phyloP scores from a whole-genome alignment of 306 rosid species.

The Sophora flavescens region DNA sequence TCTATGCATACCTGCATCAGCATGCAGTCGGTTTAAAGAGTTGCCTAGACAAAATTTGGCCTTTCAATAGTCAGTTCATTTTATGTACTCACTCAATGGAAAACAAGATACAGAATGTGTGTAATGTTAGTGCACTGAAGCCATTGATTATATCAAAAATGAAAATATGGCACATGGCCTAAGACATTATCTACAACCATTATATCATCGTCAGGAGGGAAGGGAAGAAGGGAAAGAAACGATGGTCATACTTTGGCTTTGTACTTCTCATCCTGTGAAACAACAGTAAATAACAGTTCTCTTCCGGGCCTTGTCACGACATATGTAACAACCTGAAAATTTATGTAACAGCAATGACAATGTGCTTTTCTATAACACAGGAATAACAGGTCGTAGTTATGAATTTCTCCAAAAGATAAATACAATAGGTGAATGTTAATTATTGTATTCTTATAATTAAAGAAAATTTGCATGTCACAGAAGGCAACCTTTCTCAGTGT shows the following conservation, averaged over 20 bases:
- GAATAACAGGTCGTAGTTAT: conserved; percentile 3
- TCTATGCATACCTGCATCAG: conserved; percentile 85
- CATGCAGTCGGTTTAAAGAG: conserved; percentile 24
- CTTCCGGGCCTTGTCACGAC: conserved; percentile 97
- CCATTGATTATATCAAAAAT: conserved; percentile 24
- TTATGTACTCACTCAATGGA: conserved; percentile 11
- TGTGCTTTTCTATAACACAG: not conserved
- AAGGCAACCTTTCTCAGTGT: conserved; percentile 81
- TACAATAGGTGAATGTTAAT: conserved; percentile 14
- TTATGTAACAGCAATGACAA: conserved; percentile 33
- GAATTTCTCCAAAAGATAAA: conserved; percentile 40
- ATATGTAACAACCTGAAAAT: conserved; percentile 82
- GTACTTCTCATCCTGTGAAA: conserved; percentile 96
- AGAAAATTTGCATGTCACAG: conserved; percentile 7
- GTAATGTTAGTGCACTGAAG: conserved; percentile 16
- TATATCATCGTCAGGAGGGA: conserved; percentile 17
- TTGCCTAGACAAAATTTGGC: not conserved
- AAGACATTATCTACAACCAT: conserved; percentile 14
- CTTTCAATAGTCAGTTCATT: not conserved
- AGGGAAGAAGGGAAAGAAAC: conserved; percentile 23
- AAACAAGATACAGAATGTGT: conserved; percentile 24
- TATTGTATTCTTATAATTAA: conserved; percentile 33
- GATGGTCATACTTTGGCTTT: conserved; percentile 77
- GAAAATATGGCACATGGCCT: conserved; percentile 9
- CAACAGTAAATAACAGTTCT: conserved; percentile 93